Evolutionary conservation across 2,329 filamentous ascomycete genomes (phyloP), one percentile per base, ranked within the genome.

Genomic region (Pseudocercospora fijiensis): DNA sequence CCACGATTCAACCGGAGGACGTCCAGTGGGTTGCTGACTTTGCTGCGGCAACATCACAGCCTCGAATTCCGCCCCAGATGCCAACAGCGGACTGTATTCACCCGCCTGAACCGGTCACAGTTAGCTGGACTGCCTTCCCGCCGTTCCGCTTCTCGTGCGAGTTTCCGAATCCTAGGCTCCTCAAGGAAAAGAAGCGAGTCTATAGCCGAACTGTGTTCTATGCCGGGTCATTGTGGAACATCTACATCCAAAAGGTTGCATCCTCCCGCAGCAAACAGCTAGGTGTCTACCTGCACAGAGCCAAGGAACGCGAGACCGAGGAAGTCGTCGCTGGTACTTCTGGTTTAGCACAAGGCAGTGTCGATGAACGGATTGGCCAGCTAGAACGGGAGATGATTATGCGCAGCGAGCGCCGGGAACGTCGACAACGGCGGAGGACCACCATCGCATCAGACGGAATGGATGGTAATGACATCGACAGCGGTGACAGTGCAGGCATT

Each of bases 181-280:
- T 86, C 24, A 86, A 85, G 63, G 84, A 86, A 70, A 85, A 84
- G 75, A 86, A 85, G 71, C 77, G 84, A 0, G 82, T 86, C 8
- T 86, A 86, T 71, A 84, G 81, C 10, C 80, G 83, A 30, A 86
- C 84, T 2, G 83, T 86, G 4, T 86, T 84, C 69, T 86, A 86
- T 64, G 84, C 84, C 3, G 84, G 84, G 2, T 83, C 80, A 18
- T 74, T 85, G 16, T 86, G 84, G 84, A 86, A 86, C 67, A 83
- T 86, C n/a, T 86, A 86, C 71, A 85, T 86, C 10, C 84, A 86
- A 68, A 85, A 85, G 64, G 82, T 85, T 1, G 79, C 82, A 8
- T 83, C 81, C 0, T 78, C 79, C 1, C 84, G 85, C 67, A 83
- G 80, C 59, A 82, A 83, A 10, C 84, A 86, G 68, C 77, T 86